Conservation (phyloP, 139 green algal genomes). For the Chlorella vulgaris region DNA sequence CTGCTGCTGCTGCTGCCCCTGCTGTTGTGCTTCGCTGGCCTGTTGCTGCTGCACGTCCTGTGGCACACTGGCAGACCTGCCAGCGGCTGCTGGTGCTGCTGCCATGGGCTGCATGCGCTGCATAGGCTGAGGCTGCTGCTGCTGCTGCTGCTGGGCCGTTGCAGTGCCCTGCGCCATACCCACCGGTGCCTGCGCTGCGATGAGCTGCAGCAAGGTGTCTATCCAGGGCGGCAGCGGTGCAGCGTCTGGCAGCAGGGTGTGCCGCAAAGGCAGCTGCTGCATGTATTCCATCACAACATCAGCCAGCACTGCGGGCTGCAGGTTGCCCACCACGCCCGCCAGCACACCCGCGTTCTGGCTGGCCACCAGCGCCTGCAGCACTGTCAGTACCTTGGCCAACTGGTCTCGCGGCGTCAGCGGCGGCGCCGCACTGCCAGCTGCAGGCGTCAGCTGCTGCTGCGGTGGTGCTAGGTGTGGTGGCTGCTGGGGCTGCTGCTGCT, state of each 20-base stretch:
- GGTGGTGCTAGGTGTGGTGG: neutral
- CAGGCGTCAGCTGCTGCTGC: neutral
- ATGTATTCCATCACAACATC: slow-evolving; percentile 58
- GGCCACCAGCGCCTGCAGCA: slow-evolving; percentile 42
- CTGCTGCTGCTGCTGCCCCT: neutral
- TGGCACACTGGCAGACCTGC: neutral
- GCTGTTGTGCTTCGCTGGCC: neutral
- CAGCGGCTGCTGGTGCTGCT: neutral
- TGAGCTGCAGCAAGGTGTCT: slow-evolving; percentile 22
- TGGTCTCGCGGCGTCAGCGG: slow-evolving; percentile 34
- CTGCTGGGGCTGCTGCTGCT: neutral
- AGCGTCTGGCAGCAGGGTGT: slow-evolving; percentile 8
- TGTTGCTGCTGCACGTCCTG: slow-evolving; percentile 32
- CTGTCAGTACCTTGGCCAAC: slow-evolving; percentile 32
- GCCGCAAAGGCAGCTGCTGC: slow-evolving; percentile 41
- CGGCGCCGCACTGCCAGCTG: neutral
- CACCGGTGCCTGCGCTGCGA: slow-evolving; percentile 4
- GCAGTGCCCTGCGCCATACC: neutral
- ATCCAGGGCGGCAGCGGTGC: slow-evolving; percentile 37
- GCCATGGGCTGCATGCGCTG: neutral
- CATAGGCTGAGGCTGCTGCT: neutral
- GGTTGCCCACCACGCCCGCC: slow-evolving; percentile 32
- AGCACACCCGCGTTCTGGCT: slow-evolving; percentile 33
- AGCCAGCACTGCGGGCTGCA: slow-evolving; percentile 51
- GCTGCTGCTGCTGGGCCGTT: slow-evolving; percentile 2